Evolutionary conservation across 192 early-diverging fungal genomes (phyloP).

Genomic region (Rhizoclosmatium sp.): DNA sequence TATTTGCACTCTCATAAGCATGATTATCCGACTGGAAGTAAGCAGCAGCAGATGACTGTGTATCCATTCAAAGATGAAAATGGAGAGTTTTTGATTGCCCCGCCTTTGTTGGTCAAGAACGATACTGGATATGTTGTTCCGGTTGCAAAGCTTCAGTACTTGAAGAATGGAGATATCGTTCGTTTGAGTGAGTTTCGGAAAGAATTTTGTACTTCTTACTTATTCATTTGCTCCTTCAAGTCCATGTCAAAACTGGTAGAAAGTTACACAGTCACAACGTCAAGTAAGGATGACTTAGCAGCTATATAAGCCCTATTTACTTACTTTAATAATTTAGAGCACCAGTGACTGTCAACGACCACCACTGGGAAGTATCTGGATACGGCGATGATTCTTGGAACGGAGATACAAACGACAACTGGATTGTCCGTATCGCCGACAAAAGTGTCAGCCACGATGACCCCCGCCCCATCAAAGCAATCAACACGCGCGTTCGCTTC

Average conservation of each 20-base stretch:
- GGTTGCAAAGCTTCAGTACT: conserved; percentile 37
- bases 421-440: conserved; percentile 81
- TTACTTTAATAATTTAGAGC: not conserved
- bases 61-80: conserved; percentile 73
- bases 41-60: conserved; percentile 72
- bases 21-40: conserved; percentile 77
- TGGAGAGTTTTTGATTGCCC: conserved; percentile 76
- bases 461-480: conserved; percentile 62
- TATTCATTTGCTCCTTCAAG: conserved; percentile 21
- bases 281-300: conserved; percentile 29
- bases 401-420: conserved; percentile 94
- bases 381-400: conserved; percentile 65
- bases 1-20: conserved; percentile 78
- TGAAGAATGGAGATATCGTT: conserved; percentile 79
- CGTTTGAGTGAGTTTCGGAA: conserved; percentile 57
- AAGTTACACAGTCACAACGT: conserved; percentile 58
- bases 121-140: conserved; percentile 31
- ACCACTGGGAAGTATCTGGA: conserved; percentile 58
- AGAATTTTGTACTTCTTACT: not conserved
- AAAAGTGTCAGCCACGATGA: conserved; percentile 63
- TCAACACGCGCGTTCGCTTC: conserved; percentile 69
- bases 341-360: conserved; percentile 46
- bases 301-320: conserved; percentile 5
- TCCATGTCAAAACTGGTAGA: conserved; percentile 52
- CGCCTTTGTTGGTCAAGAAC: conserved; percentile 45